Evolutionary conservation across 495 filamentous ascomycete genomes (phyloP).

Genomic region (Penicillium egyptiacum): DNA sequence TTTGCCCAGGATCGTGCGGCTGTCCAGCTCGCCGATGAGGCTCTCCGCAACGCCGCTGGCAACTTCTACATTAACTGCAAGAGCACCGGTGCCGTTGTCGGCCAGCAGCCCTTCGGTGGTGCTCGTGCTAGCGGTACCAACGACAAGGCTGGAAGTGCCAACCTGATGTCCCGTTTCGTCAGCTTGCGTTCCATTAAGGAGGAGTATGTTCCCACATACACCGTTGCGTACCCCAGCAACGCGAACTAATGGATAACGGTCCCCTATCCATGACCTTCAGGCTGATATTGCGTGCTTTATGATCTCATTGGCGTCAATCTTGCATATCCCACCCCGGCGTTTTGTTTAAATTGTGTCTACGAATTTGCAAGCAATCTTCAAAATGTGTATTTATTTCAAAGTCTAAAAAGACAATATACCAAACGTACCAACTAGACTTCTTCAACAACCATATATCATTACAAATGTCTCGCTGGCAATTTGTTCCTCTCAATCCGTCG

Average conservation of each 20-base stretch:
- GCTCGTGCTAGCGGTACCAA: conserved; percentile 85
- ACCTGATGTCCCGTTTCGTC: conserved; percentile 75
- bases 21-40: conserved; percentile 66
- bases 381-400: conserved; percentile 9
- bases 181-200: conserved; percentile 87
- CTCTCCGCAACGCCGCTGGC: conserved; percentile 73
- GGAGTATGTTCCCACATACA: conserved; percentile 69
- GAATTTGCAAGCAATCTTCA: conserved; percentile 9
- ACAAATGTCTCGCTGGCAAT: not conserved
- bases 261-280: not conserved
- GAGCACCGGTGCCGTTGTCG: conserved; percentile 87
- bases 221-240: conserved; percentile 82
- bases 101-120: conserved; percentile 90
- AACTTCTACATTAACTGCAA: conserved; percentile 97
- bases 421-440: conserved; percentile 4
- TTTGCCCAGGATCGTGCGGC: conserved; percentile 73
- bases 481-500: conserved; percentile 11
- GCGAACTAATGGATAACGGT: conserved; percentile 26
- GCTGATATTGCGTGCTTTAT: conserved; percentile 23
- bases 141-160: conserved; percentile 84
- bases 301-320: conserved; percentile 27
- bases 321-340: conserved; percentile 33
- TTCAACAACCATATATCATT: not conserved
- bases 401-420: conserved; percentile 7
- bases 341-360: conserved; percentile 11